Evolutionary conservation across 306 rosid species (phyloP).

Genomic region (Rosa multiflora): DNA sequence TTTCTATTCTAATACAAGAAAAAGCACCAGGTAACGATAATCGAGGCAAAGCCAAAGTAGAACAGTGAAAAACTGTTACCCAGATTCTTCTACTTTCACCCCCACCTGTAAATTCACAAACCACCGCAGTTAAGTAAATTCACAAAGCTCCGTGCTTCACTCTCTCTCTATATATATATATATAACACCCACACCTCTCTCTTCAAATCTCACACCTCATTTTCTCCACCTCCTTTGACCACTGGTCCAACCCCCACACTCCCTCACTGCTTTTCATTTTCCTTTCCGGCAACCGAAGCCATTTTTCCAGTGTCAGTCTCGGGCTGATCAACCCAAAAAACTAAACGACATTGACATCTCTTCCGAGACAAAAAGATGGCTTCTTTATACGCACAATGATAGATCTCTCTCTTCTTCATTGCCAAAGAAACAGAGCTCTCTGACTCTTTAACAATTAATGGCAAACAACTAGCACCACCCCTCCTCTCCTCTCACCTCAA

Average conservation of each 20-base stretch:
- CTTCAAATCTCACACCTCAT: conserved; percentile 25
- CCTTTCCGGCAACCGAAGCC: conserved; percentile 22
- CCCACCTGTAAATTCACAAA: conserved; percentile 15
- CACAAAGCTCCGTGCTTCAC: neutral
- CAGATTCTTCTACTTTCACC: conserved; percentile 25
- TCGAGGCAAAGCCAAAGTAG: conserved; percentile 5
- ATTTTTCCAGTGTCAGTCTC: neutral
- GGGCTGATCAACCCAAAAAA: conserved; percentile 20
- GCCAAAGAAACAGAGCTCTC: conserved; percentile 25
- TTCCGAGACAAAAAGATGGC: conserved; percentile 29
- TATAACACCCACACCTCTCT: conserved; percentile 30
- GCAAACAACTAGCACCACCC: conserved; percentile 22
- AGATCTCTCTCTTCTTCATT: conserved; percentile 52
- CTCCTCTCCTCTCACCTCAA: neutral
- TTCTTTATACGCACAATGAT: conserved; percentile 3
- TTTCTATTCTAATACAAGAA: neutral
- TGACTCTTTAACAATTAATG: conserved; percentile 20
- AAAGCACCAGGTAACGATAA: neutral
- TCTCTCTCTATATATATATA: conserved; percentile 37
- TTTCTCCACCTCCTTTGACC: conserved; percentile 53
- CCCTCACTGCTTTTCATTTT: conserved; percentile 6
- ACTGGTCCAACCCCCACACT: conserved; percentile 35
- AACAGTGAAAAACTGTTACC: conserved; percentile 14
- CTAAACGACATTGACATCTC: conserved; percentile 50
- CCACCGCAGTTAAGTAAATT: conserved; percentile 10